Evolutionary conservation across 352 stramenopile genomes (phyloP).

Genomic region (Globisporangium camurandrum): DNA sequence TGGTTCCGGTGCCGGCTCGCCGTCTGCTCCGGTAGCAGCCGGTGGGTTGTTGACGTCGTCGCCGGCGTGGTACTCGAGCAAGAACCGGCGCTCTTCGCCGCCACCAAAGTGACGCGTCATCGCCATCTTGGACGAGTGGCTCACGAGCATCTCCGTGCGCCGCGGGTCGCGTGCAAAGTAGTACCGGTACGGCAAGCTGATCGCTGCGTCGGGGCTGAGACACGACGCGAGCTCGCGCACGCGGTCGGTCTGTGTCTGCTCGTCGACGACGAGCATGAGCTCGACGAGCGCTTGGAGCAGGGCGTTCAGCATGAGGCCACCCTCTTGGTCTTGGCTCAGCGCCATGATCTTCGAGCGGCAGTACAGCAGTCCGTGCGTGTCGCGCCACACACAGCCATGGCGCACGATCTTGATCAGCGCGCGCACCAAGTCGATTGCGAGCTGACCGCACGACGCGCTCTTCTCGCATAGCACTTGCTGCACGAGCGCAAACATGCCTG

Average conservation of each 20-base stretch:
- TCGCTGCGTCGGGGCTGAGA: conserved; percentile 40
- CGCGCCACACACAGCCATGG: conserved; percentile 52
- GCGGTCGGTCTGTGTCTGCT: conserved; percentile 46
- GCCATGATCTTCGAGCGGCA: conserved; percentile 83
- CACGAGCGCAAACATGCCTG: conserved; percentile 62
- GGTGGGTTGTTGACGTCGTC: conserved; percentile 27
- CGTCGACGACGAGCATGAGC: conserved; percentile 76
- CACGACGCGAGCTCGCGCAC: conserved; percentile 46
- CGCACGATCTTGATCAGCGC: conserved; percentile 60
- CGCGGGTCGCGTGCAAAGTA: conserved; percentile 47
- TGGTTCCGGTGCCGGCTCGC: neutral
- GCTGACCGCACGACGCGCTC: conserved; percentile 31
- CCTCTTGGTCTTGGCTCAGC: conserved; percentile 76
- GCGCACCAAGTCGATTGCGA: conserved; percentile 57
- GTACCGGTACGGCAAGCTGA: conserved; percentile 71
- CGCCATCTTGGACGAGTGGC: conserved; percentile 72
- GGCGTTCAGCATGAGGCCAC: conserved; percentile 62
- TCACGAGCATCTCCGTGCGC: conserved; percentile 72
- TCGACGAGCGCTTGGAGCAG: conserved; percentile 78
- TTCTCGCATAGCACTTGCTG: conserved; percentile 69
- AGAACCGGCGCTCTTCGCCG: conserved; percentile 69
- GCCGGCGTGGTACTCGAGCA: conserved; percentile 53
- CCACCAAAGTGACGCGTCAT: conserved; percentile 65
- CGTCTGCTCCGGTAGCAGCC: conserved; percentile 1
- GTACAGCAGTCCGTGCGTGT: conserved; percentile 67